Percentiles rank a stretch among this genome's conserved stretches.
Evolutionary conservation across 192 early-diverging fungal genomes (phyloP).

Genomic region (Martensiomyces pterosporus): DNA sequence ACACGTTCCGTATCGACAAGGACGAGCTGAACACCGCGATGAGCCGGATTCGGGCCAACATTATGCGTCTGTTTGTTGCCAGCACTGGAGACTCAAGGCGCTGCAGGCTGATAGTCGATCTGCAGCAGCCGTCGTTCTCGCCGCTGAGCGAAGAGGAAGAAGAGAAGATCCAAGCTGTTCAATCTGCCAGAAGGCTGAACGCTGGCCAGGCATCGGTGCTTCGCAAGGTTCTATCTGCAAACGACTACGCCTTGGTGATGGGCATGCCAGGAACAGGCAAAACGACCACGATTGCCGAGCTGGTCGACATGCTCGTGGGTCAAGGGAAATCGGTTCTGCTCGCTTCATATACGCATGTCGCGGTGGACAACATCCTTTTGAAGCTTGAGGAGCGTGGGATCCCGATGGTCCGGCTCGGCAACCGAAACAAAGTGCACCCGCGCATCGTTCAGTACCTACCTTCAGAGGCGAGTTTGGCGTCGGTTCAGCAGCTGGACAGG

Average conservation of each 20-base stretch:
- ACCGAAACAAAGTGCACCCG: constrained; percentile 56
- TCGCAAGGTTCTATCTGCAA: constrained; percentile 64
- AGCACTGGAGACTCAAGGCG: constrained; percentile 52
- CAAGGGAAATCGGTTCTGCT: constrained; percentile 75
- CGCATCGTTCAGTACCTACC: constrained; percentile 37
- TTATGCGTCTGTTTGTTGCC: constrained; percentile 65
- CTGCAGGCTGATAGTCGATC: constrained; percentile 75
- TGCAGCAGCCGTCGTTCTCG: constrained; percentile 63
- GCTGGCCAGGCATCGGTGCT: constrained; percentile 66
- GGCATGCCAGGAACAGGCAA: constrained; percentile 99
- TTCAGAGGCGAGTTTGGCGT: constrained; percentile 40
- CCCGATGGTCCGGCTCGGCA: constrained; percentile 76
- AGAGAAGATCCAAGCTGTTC: constrained; percentile 6
- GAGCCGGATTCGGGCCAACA: constrained; percentile 64
- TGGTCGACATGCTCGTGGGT: constrained; percentile 64
- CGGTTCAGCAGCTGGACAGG: constrained; percentile 57
- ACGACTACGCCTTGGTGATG: constrained; percentile 86
- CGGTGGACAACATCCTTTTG: constrained; percentile 87
- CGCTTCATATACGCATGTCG: constrained; percentile 87
- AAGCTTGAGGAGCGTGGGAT: constrained; percentile 66
- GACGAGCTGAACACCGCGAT: constrained; percentile 75
- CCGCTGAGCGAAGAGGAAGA: constrained; percentile 20
- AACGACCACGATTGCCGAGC: constrained; percentile 79
- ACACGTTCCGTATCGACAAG: constrained; percentile 70
- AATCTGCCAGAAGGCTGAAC: constrained; percentile 55